A percentile compares a stretch with the other conserved stretches of the same genome.
phyloP scores from a whole-genome alignment of 257 asterid species.

The Nicotiana attenuata region DNA sequence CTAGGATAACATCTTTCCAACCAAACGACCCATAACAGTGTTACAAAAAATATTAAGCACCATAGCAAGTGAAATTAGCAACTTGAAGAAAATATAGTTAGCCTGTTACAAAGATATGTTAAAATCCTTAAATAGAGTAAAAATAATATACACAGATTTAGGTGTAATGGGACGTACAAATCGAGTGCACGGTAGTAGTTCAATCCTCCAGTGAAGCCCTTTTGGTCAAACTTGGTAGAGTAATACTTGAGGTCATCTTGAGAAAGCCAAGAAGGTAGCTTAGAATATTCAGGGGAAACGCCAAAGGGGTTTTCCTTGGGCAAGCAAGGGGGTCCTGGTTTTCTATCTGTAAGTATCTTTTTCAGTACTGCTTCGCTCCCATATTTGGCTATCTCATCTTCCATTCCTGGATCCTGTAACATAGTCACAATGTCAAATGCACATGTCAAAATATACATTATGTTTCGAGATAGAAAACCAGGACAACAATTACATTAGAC shows the following conservation, averaged over 20 bases:
- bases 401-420: constrained; percentile 71
- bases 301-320: constrained; percentile 66
- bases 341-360: constrained; percentile 50
- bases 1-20: no score
- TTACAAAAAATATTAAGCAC: no score
- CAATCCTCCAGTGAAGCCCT: constrained; percentile 85
- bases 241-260: constrained; percentile 63
- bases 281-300: constrained; percentile 13
- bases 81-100: no score
- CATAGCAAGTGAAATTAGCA: no score
- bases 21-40: no score
- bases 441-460: background rate
- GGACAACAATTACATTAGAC: background rate
- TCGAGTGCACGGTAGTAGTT: constrained; percentile 85
- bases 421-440: background rate
- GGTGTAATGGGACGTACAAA: constrained; percentile 33
- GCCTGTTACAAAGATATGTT: background rate
- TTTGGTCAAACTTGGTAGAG: constrained; percentile 38
- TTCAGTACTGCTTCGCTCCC: constrained; percentile 65
- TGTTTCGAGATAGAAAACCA: no score
- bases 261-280: constrained; percentile 62
- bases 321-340: constrained; percentile 57
- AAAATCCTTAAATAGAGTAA: no score
- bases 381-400: constrained; percentile 51
- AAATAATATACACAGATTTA: background rate